Percentiles rank a stretch among this genome's conserved stretches.
Evolutionary conservation across 208 protist genomes (phyloP).

Genomic region (Crithidia mellificae): DNA sequence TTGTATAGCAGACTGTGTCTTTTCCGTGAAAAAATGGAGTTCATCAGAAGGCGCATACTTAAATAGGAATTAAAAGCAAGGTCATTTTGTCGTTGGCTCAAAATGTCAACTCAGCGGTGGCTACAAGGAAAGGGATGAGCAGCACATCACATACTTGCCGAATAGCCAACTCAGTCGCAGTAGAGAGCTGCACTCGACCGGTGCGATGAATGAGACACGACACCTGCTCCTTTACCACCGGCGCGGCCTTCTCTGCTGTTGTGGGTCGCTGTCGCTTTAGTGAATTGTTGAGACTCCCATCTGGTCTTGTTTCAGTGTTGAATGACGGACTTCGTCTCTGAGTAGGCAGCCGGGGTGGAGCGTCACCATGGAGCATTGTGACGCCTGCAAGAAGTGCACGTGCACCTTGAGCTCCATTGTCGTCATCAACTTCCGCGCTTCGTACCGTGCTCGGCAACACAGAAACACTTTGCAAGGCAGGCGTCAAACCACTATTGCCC

Average conservation of each 20-base stretch:
- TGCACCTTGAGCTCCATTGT: too few relatives aligned
- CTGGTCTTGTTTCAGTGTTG: not conserved
- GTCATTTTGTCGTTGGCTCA: not conserved
- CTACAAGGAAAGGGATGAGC: conserved; percentile 30
- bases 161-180: conserved; percentile 16
- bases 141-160: conserved; percentile 22
- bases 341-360: too few relatives aligned
- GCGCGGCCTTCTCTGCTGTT: not conserved
- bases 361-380: too few relatives aligned
- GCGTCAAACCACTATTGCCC: not conserved
- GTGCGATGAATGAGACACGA: conserved; percentile 22
- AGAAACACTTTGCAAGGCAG: too few relatives aligned
- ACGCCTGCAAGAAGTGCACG: too few relatives aligned
- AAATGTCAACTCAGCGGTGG: conserved; percentile 23
- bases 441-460: too few relatives aligned
- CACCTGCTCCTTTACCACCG: conserved; percentile 22
- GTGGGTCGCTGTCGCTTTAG: not conserved
- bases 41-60: not conserved
- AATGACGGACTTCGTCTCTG: too few relatives aligned
- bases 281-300: not conserved
- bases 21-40: too few relatives aligned
- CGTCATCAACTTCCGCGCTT: too few relatives aligned
- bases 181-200: conserved; percentile 17
- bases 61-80: not conserved
- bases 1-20: too few relatives aligned